Evolutionary conservation across 768 basidiomycete genomes (phyloP), one percentile per base, ranked within the genome.

Genomic region (Panus rudis): DNA sequence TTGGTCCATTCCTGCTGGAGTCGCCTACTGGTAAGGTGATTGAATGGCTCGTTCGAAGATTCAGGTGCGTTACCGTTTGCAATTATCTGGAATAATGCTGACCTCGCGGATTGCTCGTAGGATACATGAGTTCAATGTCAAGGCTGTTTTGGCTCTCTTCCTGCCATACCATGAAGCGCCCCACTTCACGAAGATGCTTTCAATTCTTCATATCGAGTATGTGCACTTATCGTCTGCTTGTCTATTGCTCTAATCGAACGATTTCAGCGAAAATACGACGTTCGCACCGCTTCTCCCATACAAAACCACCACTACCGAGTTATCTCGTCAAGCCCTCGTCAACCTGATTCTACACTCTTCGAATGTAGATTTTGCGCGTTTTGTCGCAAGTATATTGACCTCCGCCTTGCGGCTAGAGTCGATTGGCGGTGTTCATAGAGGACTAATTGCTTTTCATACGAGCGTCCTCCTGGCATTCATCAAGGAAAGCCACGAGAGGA

Each of bases 81-180:
- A 4, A 17, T 42, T 30, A 31, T 33, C 13, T 16, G 6, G 17
- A 23, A 7, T 12, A 14, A 10, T 34, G 19, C 30, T 44, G n/a
- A 43, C 27, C 13, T 16, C 7, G 11, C 19, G 7, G n/a, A n/a
- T 7, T 7, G 33, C 16, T 35, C 21, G n/a, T 28, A 97, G 94
- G 59, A 79, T 97, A 21, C 76, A 97, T 57, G 92, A 98, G 59
- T 92, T 97, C 68, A 96, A 98, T 55, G 72, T 93, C 42, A 75
- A 84, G 42, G 72, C 75, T 19, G 58, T 92, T 21, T 71, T 98
- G 5, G 65, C 81, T 6, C 68, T 92, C 19, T 98, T 98, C 63
- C 66, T 97, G 23, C 96, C 96, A 0, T 97, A 94, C 58, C 92
- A 98, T 55, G 90, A 93, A 52, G 87, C 93, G 4, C 81, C 88